Percentiles rank a stretch among this genome's conserved stretches.
These are phyloP conservation scores for Ustilago hordei DNA, from an alignment of 1,284 basidiomycete species.

Conservation along the genomic window DNA sequence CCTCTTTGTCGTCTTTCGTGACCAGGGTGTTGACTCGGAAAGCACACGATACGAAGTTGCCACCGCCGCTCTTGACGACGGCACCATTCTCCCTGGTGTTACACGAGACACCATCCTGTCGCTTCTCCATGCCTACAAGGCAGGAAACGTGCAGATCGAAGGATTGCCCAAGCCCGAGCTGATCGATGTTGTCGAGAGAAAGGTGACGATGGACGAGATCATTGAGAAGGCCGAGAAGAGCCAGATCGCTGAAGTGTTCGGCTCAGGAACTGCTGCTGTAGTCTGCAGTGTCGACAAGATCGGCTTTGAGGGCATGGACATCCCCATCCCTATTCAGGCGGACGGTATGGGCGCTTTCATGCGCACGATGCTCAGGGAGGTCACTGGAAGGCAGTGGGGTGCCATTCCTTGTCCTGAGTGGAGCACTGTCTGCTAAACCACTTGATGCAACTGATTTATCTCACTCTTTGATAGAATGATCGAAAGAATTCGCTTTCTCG, in stretches of 20 bases:
- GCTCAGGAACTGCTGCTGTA: slow-evolving; percentile 52
- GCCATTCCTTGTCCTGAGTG: slow-evolving; percentile 44
- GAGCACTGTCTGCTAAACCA: slow-evolving; percentile 47
- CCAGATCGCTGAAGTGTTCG: slow-evolving; percentile 50
- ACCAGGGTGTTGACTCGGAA: slow-evolving; percentile 29
- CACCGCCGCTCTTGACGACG: slow-evolving; percentile 74
- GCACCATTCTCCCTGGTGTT: slow-evolving; percentile 94
- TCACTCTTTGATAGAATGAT: not conserved
- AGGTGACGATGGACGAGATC: slow-evolving; percentile 56
- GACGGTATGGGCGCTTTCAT: slow-evolving; percentile 53
- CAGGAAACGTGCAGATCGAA: slow-evolving; percentile 72
- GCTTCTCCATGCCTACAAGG: slow-evolving; percentile 76
- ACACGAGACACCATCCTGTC: slow-evolving; percentile 85
- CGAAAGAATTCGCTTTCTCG: not conserved
- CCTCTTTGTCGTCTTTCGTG: slow-evolving; percentile 55
- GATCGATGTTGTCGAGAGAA: slow-evolving; percentile 39
- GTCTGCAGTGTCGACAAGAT: slow-evolving; percentile 58
- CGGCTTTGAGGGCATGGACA: slow-evolving; percentile 46
- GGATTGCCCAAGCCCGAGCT: slow-evolving; percentile 47
- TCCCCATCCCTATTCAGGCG: slow-evolving; percentile 39
- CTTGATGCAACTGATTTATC: not conserved
- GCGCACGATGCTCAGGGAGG: slow-evolving; percentile 46
- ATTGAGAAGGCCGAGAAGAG: slow-evolving; percentile 30
- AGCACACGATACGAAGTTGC: slow-evolving; percentile 37
- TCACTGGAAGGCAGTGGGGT: slow-evolving; percentile 54